Evolutionary conservation across 306 rosid genomes (phyloP).

Genomic region (Arachis hypogaea): DNA sequence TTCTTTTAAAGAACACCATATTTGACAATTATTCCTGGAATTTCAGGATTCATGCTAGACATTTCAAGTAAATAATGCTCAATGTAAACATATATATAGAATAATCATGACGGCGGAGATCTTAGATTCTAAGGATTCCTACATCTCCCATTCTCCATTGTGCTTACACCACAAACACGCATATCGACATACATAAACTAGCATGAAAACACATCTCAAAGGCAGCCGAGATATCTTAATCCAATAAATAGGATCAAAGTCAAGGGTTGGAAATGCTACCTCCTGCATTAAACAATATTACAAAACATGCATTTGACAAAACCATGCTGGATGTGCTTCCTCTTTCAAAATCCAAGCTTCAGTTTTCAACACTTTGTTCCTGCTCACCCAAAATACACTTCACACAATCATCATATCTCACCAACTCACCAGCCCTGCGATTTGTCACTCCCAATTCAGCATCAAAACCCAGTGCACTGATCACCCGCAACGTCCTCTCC

Average conservation of each 20-base stretch:
- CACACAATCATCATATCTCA: slow-evolving; percentile 43
- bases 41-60: background rate
- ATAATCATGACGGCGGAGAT: background rate
- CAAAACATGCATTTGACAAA: slow-evolving; percentile 3
- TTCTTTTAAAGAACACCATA: background rate
- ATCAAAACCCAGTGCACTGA: slow-evolving; percentile 28
- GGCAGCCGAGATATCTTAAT: slow-evolving; percentile 29
- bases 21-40: background rate
- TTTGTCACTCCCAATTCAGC: slow-evolving; percentile 40
- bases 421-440: slow-evolving; percentile 59
- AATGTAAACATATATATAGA: background rate
- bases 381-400: slow-evolving; percentile 38
- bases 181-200: background rate
- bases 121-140: slow-evolving; percentile 6
- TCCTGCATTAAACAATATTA: background rate
- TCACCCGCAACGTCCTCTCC: slow-evolving; percentile 35
- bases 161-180: background rate
- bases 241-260: background rate
- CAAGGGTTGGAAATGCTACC: slow-evolving; percentile 36
- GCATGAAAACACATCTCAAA: background rate
- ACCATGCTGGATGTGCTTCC: slow-evolving; percentile 7
- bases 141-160: slow-evolving; percentile 17
- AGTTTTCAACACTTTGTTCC: slow-evolving; percentile 19
- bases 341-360: slow-evolving; percentile 23
- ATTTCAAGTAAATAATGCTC: background rate